Evolutionary conservation across 2,329 filamentous ascomycete genomes (phyloP), one percentile per base, ranked within the genome.

Genomic region (Lachnellula subtilissima): DNA sequence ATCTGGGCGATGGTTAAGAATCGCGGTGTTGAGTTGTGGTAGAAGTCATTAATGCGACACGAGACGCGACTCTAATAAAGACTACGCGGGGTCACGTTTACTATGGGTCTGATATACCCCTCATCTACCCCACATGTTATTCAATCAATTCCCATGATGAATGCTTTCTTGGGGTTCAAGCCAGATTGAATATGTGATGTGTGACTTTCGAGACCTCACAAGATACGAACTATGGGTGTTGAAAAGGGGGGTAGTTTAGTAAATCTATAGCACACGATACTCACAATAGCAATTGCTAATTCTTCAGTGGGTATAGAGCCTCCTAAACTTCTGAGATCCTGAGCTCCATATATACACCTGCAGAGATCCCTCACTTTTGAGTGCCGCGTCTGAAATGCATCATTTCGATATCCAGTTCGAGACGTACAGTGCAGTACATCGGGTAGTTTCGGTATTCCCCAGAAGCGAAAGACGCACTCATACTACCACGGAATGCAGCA

Each of bases 401-500:
- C 62, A 46, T 4, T 63, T 59, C 56, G 67, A 50, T 50, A 59
- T 66, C 64, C 65, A 68, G 53, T 67, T 68, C 19, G 54, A 54
- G 22, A 61, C 36, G 2, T 42, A 28, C 15, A 48, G 40, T 52
- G 28, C 28, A 32, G 9, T 11, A 12, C 28, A 11, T 8, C 9
- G 4, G 28, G 28, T 32, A 12, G 4, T 32, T 32, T 32, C 28
- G 11, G 28, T 32, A 40, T 40, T 40, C 37, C 15, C n/a, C 37
- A 17, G 17, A 40, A 17, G 37, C 37, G 17, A 17, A 17, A 40
- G 15, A 40, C 5, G 9, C 37, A 40, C n/a, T 17, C 14, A 17
- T 17, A 40, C 36, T 17, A 9, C 15, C 37, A 40, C 15, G 17
- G 17, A 6, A 40, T 40, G 17, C 37, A 17, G 15, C 15, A 40